These are phyloP conservation scores for Croton laevigatus DNA, from an alignment of 441 rosid species.

Conservation along the genomic window DNA sequence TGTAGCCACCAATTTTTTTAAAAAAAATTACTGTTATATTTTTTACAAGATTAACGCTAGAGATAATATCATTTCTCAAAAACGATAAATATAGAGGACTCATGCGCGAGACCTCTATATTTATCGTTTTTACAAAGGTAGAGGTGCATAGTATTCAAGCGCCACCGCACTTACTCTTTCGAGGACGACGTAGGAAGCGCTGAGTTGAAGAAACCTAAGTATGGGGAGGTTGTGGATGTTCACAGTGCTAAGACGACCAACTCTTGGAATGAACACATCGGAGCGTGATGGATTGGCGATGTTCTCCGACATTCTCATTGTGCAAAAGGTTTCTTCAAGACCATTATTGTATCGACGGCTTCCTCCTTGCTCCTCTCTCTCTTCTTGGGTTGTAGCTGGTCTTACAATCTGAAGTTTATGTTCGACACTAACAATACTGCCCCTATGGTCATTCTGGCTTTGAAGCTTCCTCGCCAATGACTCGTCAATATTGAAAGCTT, in stretches of 20 bases:
- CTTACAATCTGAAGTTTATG: constrained; percentile 43
- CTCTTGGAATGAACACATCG: constrained; percentile 50
- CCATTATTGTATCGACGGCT: constrained; percentile 39
- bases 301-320: constrained; percentile 53
- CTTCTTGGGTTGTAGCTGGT: constrained; percentile 43
- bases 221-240: constrained; percentile 61
- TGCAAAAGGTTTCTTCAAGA: constrained; percentile 74
- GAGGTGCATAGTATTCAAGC: neutral
- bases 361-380: constrained; percentile 27
- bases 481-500: constrained; percentile 51
- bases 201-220: constrained; percentile 44
- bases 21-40: no score
- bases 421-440: constrained; percentile 56
- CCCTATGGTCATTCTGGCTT: constrained; percentile 42
- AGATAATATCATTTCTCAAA: no score
- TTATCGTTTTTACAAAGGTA: neutral
- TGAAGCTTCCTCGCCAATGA: constrained; percentile 46
- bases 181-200: constrained; percentile 52
- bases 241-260: constrained; percentile 49
- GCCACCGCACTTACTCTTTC: neutral
- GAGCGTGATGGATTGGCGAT: constrained; percentile 54
- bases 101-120: no score
- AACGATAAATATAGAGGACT: no score
- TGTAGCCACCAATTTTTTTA: constrained; percentile 19
- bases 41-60: no score